Base-by-base conservation (phyloP, 2,329 filamentous ascomycete genomes). In the Septoria linicola region DNA sequence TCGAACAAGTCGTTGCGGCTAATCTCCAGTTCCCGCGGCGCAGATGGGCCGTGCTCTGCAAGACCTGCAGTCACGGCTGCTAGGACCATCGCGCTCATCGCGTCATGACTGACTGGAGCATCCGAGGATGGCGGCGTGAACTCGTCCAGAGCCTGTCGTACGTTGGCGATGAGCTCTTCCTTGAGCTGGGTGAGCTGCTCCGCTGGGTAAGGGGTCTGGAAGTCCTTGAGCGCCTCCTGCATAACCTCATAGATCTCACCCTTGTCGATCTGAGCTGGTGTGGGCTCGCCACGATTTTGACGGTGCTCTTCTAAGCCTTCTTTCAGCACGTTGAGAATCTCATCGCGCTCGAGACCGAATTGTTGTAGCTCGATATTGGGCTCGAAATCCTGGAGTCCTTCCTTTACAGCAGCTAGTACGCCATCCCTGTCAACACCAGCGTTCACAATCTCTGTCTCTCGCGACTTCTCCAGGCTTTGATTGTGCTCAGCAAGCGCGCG, bases 341-440 rank as follows among this genome's bases (percentile, higher is more conserved):
- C 92, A 10, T 96, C 89, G 4, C 89, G 81, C 68, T 96, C 92
- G 1, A 97, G 76, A 1, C 91, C 92, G 56, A 95, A 87, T 63
- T 95, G 89, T 62, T 96, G 87, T 3, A 95, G 79, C 61, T 95
- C 86, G 43, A 96, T 89, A 62, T 96, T 89, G 1, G 92, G 92
- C 71, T 95, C 95, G 72, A 95, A 95, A 47, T 84, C 88, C 66
- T 96, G 92, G 83, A 90, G 95, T 1, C 91, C 92, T 61, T 96
- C 90, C 60, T 85, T 84, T 11, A 97, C 87, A 2, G 91, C 90
- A 21, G 87, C 80, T 1, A 97, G 80, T 30, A 97, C 88, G 52
- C 95, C 89, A 41, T 96, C 89, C 72, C 73, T 31, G 71, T 74
- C 40, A 70, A 73, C 44, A 76, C 68, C 59, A 2, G 51, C 43